These are phyloP conservation scores for Starmerella scarabaei DNA, from an alignment of 805 yeast genomes.

Conservation along the genomic window DNA sequence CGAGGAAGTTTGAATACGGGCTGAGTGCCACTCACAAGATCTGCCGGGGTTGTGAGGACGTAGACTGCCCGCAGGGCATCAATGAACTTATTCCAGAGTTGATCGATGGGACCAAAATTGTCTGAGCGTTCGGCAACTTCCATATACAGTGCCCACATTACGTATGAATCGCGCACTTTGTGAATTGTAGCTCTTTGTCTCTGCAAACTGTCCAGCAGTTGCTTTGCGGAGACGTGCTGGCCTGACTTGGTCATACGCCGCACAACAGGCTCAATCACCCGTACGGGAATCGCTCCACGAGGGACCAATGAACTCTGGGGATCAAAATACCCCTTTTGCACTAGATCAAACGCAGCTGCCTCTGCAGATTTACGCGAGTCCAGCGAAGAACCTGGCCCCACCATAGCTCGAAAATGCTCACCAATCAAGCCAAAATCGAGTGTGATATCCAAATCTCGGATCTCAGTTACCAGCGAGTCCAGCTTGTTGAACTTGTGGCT, in stretches of 20 bases:
- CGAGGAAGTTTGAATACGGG: slow-evolving; percentile 12
- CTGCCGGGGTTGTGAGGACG: slow-evolving; percentile 5
- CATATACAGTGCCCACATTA: slow-evolving; percentile 15
- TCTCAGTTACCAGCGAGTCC: slow-evolving; percentile 8
- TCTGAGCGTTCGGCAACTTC: slow-evolving; percentile 9
- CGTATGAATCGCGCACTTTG: slow-evolving; percentile 3
- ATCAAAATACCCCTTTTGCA: slow-evolving; percentile 21
- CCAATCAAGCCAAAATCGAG: slow-evolving; percentile 20
- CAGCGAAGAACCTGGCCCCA: slow-evolving; percentile 10
- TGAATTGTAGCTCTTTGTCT: slow-evolving; percentile 2
- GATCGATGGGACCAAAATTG: slow-evolving; percentile 1
- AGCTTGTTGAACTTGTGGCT: slow-evolving; percentile 12
- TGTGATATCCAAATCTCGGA: slow-evolving; percentile 15
- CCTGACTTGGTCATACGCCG: slow-evolving; percentile 13
- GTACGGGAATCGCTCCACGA: slow-evolving; percentile 21
- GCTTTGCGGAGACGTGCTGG: slow-evolving; percentile 15
- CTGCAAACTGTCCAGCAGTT: slow-evolving; percentile 15
- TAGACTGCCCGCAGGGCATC: slow-evolving; percentile 1
- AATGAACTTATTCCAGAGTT: slow-evolving; percentile 15
- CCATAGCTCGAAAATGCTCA: slow-evolving; percentile 19
- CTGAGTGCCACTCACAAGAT: neutral
- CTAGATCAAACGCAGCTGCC: slow-evolving; percentile 7
- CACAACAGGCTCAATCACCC: slow-evolving; percentile 20
- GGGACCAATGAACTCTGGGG: slow-evolving; percentile 20
- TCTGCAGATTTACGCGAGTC: slow-evolving; percentile 7